A percentile compares a stretch with the other conserved stretches of the same genome.
phyloP scores from a whole-genome alignment of 83 land plant genomes.

The Thuja plicata region DNA sequence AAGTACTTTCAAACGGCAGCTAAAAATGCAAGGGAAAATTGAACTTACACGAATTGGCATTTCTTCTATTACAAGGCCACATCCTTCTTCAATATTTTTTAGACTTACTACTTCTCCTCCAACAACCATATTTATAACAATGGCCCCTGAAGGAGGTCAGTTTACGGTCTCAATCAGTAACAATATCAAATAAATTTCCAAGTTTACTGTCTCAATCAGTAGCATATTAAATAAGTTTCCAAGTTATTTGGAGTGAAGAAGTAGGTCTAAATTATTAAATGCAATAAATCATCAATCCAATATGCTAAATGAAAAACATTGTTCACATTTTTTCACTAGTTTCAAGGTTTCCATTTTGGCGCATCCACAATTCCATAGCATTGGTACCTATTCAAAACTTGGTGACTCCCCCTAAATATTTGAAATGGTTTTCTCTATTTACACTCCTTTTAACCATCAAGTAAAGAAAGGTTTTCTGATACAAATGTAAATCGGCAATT shows the following conservation, averaged over 20 bases:
- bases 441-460: not conserved
- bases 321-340: not conserved
- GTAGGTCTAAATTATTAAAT: not conserved
- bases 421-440: not conserved
- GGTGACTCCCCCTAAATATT: not conserved
- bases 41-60: slow-evolving; percentile 85
- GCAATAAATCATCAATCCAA: not conserved
- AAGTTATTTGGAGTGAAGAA: not conserved
- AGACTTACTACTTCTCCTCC: slow-evolving; percentile 91
- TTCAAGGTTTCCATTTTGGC: not conserved
- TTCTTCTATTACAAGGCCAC: slow-evolving; percentile 76
- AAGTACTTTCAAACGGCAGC: not conserved
- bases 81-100: slow-evolving; percentile 80
- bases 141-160: slow-evolving; percentile 49
- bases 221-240: not conserved
- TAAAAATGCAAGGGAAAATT: not conserved
- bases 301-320: not conserved
- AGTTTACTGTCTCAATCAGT: not conserved
- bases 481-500: too few relatives aligned
- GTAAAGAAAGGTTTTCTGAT: too few relatives aligned
- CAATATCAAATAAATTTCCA: not conserved
- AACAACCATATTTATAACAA: slow-evolving; percentile 90
- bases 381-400: not conserved
- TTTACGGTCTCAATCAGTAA: not conserved
- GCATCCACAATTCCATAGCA: too few relatives aligned